A percentile compares a stretch with the other conserved stretches of the same genome.
Conservation (phyloP, 257 asterid species). For the Gentiana macrophylla region DNA sequence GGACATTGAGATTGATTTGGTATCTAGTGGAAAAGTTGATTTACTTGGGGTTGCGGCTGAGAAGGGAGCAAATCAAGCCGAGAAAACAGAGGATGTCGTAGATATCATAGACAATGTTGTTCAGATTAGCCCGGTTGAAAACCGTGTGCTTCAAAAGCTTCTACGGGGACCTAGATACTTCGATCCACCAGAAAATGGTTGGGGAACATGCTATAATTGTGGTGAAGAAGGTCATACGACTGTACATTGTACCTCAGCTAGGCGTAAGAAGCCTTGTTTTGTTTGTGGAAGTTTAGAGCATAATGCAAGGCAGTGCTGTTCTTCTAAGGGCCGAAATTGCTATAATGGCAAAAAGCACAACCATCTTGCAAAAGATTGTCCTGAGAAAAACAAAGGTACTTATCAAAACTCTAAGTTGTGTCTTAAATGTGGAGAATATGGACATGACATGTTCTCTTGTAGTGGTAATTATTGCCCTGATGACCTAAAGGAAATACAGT, state of each 20-base stretch:
- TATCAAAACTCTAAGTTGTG: constrained; percentile 44
- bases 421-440: constrained; percentile 76
- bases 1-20: constrained; percentile 18
- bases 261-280: constrained; percentile 87
- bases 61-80: constrained; percentile 11
- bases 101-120: constrained; percentile 24
- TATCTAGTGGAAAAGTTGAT: constrained; percentile 13
- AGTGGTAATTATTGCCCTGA: constrained; percentile 47
- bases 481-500: constrained; percentile 78
- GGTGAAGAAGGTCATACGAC: constrained; percentile 91
- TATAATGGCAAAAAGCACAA: constrained; percentile 74
- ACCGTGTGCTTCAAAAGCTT: constrained; percentile 72
- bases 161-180: constrained; percentile 94
- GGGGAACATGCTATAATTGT: constrained; percentile 94
- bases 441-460: constrained; percentile 83
- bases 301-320: constrained; percentile 55
- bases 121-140: constrained; percentile 43
- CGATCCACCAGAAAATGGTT: constrained; percentile 85
- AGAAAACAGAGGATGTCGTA: constrained; percentile 29
- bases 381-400: constrained; percentile 28
- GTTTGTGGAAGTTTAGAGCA: constrained; percentile 92
- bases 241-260: constrained; percentile 69
- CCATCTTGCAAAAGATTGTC: constrained; percentile 92
- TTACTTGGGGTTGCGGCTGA: background rate
- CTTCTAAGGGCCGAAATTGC: constrained; percentile 63